Conservation (phyloP, 2,329 filamentous ascomycete species). For the Lasiodiplodia theobromae region DNA sequence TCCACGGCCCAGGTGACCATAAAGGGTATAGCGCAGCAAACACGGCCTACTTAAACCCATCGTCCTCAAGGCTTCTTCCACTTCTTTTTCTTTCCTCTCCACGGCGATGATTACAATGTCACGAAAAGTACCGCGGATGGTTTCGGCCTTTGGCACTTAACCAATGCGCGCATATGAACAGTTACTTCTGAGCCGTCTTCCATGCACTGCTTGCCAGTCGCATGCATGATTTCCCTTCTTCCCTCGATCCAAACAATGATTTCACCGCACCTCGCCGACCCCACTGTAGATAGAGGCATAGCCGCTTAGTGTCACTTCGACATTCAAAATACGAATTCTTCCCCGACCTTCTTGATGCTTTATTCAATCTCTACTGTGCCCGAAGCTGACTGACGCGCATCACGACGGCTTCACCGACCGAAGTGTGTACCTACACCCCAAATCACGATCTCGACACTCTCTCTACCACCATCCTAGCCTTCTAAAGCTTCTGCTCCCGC, state of each 20-base stretch:
- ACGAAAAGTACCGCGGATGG: not conserved
- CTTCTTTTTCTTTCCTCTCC: not conserved
- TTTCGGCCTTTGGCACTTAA: not conserved
- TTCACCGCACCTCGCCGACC: too few relatives aligned
- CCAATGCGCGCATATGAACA: constrained; percentile 19
- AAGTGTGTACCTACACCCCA: too few relatives aligned
- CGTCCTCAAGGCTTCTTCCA: too few relatives aligned
- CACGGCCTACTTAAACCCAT: not conserved
- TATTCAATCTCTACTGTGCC: too few relatives aligned
- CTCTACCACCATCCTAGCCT: not conserved
- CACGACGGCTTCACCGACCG: too few relatives aligned
- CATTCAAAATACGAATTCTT: too few relatives aligned
- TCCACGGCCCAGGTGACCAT: not conserved
- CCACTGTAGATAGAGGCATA: too few relatives aligned
- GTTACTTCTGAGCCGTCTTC: constrained; percentile 16
- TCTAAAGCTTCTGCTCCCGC: constrained; percentile 14
- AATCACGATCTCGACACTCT: too few relatives aligned
- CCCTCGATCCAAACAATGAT: not conserved
- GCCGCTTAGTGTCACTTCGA: too few relatives aligned
- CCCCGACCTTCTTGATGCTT: too few relatives aligned
- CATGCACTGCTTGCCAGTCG: not conserved
- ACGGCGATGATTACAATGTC: constrained; percentile 7
- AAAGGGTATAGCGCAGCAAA: not conserved
- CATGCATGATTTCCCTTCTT: not conserved
- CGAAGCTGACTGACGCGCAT: too few relatives aligned